These are phyloP conservation scores for Mrakia frigida DNA, from an alignment of 768 basidiomycete species.

Conservation along the genomic window DNA sequence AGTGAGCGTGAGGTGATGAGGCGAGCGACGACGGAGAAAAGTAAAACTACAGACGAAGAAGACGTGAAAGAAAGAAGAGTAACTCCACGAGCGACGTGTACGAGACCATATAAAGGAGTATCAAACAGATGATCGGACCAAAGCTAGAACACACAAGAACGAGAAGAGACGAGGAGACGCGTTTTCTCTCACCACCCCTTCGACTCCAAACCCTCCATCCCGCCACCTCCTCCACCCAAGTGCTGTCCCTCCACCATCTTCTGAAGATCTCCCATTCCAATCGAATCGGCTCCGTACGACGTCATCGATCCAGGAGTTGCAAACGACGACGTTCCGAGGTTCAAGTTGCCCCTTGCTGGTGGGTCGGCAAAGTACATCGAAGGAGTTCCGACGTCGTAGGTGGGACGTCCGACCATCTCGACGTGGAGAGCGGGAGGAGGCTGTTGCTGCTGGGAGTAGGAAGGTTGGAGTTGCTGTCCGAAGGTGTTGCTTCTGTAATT, in stretches of 20 bases:
- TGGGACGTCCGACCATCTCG: background rate
- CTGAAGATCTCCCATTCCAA: background rate
- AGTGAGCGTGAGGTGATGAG: too few relatives aligned
- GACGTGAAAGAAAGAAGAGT: too few relatives aligned
- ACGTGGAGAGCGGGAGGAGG: background rate
- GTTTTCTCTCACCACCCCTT: background rate
- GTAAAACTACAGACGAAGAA: too few relatives aligned
- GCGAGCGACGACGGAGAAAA: too few relatives aligned
- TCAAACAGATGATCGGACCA: too few relatives aligned
- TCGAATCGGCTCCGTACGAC: background rate
- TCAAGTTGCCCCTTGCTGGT: background rate
- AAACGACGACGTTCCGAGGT: background rate
- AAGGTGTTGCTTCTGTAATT: too few relatives aligned
- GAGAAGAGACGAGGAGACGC: background rate
- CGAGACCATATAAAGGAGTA: too few relatives aligned
- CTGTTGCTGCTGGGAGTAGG: background rate
- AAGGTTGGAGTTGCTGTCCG: too few relatives aligned
- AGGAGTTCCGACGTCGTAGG: background rate
- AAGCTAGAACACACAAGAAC: too few relatives aligned
- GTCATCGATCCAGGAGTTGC: background rate
- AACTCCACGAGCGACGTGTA: too few relatives aligned
- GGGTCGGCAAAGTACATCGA: background rate
- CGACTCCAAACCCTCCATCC: background rate
- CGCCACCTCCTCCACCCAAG: background rate
- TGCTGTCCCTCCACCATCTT: constrained; percentile 6